Evolutionary conservation across 371 early-diverging fungal species (phyloP), one percentile per base, ranked within the genome.

Genomic region (Fennellomyces sp.): DNA sequence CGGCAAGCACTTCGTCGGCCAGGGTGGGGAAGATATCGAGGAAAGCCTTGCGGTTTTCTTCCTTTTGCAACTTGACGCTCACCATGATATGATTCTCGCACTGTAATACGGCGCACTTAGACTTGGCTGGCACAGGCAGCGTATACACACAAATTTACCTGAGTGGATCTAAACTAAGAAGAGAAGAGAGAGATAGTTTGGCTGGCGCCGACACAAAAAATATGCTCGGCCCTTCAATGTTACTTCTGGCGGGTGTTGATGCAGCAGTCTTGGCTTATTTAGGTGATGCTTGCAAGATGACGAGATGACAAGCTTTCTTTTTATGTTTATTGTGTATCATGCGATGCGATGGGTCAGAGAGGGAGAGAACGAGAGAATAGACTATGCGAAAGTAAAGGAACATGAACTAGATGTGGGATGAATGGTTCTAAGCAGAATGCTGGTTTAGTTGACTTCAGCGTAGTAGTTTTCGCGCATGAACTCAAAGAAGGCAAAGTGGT

Each of bases 401-500:
- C n/a, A n/a, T n/a, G n/a, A n/a, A n/a, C n/a, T n/a, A n/a, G n/a
- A n/a, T n/a, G n/a, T 33, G 35, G 21, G 45, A 23, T 45, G 51
- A 28, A 36, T 33, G 36, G 2, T 39, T 54, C n/a, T n/a, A n/a
- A n/a, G n/a, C n/a, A n/a, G n/a, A n/a, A n/a, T n/a, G n/a, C n/a
- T n/a, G n/a, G n/a, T 45, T 56, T 56, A 45, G 45, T 28, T 60
- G 39, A 31, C 17, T 26, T 61, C 35, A 47, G 31, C 30, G 30
- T 61, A 68, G 60, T 69, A 77, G 58, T 69, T 66, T 52, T 65
- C 64, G 12, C 78, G 69, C 95, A 98, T 94, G 73, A 91, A 98
- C 74, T 96, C 97, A 76, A 97, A 98, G 89, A 98, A 98, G 58
- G 97, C 95, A 80, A 98, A 97, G 78, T 97, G 97, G 60, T 88